Conservation (phyloP, 2,329 filamentous ascomycete species). For the Penicillium glabrum region DNA sequence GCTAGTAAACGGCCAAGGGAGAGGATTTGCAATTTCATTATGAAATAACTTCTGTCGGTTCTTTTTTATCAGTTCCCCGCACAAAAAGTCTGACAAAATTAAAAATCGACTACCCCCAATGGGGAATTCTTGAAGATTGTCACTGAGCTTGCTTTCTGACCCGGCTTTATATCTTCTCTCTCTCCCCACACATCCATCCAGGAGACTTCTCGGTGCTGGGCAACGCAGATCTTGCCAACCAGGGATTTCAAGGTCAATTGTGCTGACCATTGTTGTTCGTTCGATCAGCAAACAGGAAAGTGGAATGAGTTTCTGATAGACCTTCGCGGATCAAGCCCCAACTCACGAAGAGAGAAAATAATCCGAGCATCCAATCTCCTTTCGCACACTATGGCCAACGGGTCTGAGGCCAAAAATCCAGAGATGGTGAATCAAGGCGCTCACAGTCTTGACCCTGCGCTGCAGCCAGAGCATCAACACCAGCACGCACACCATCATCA, state of each 20-base stretch:
- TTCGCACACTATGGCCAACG: background rate
- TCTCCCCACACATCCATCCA: background rate
- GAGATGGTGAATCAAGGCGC: background rate
- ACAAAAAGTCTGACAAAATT: slow-evolving; percentile 8
- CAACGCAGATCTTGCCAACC: background rate
- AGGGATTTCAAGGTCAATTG: background rate
- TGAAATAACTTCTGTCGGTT: background rate
- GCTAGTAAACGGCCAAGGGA: background rate
- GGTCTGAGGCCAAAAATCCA: background rate
- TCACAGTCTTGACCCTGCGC: slow-evolving; percentile 31
- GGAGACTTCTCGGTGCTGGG: background rate
- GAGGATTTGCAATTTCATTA: background rate
- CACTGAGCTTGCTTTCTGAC: background rate
- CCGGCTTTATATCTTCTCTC: background rate
- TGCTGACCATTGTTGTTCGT: background rate
- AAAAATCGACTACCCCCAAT: background rate
- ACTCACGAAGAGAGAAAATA: background rate
- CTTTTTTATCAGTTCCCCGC: background rate
- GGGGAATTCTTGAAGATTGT: background rate
- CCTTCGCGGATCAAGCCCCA: background rate
- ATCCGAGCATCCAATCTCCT: background rate
- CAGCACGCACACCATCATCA: slow-evolving; percentile 43
- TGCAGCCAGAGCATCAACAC: slow-evolving; percentile 40
- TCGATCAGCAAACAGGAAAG: background rate
- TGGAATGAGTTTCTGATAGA: background rate